phyloP scores from a whole-genome alignment of 345 rosid genomes.

The Fremontodendron californicum region DNA sequence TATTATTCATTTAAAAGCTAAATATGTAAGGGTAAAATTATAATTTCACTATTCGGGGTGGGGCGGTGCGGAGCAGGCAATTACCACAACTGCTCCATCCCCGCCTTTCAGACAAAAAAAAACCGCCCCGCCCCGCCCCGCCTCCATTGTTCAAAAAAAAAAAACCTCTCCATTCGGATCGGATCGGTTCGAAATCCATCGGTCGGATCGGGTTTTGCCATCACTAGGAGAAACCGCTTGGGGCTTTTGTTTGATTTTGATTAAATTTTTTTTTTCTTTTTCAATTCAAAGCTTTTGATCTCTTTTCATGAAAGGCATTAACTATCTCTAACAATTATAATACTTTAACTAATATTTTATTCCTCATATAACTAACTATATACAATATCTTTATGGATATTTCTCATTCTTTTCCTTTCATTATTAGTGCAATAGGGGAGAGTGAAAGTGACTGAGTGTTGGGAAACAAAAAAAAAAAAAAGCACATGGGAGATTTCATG shows the following conservation, averaged over 20 bases:
- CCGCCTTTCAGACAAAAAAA: no score
- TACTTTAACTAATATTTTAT: neutral
- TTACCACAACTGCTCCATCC: no score
- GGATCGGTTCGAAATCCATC: no score
- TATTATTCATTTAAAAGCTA: no score
- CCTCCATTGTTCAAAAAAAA: no score
- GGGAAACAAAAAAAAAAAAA: neutral
- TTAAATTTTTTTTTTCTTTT: neutral
- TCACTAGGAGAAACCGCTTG: neutral
- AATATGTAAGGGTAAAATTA: no score
- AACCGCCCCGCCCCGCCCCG: no score
- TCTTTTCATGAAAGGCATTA: constrained; percentile 18
- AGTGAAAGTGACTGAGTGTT: neutral
- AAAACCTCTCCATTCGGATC: no score
- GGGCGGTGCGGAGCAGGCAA: no score
- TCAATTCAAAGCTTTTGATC: neutral
- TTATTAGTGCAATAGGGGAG: neutral
- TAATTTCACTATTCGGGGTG: no score
- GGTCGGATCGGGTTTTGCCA: no score
- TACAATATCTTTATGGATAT: neutral
- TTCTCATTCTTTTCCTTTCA: neutral
- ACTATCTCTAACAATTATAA: neutral
- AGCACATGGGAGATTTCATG: no score
- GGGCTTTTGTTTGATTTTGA: neutral
- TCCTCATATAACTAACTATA: neutral